These are phyloP conservation scores for Schwanniomyces polymorphus DNA, from an alignment of 805 yeast species.

Conservation along the genomic window DNA sequence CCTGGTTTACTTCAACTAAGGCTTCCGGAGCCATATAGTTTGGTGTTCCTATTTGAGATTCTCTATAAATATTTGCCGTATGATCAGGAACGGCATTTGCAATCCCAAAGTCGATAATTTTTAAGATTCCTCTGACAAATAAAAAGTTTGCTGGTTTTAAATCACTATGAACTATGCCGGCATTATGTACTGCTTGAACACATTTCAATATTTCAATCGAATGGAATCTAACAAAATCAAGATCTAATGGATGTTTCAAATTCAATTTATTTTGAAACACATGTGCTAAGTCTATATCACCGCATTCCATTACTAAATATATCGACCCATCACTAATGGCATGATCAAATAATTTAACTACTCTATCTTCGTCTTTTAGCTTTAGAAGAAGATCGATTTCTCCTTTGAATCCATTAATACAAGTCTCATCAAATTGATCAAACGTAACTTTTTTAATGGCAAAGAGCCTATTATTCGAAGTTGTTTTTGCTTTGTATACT, in stretches of 20 bases:
- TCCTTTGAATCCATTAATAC: constrained; percentile 80
- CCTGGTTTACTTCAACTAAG: constrained; percentile 56
- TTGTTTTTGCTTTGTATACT: constrained; percentile 73
- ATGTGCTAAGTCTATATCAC: constrained; percentile 85
- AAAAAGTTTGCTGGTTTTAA: constrained; percentile 71
- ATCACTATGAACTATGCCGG: constrained; percentile 84
- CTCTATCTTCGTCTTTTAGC: constrained; percentile 62
- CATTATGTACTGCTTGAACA: constrained; percentile 82
- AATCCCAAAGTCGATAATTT: constrained; percentile 92
- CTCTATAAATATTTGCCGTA: constrained; percentile 86
- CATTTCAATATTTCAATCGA: constrained; percentile 77
- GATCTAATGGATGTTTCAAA: constrained; percentile 49
- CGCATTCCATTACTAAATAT: constrained; percentile 88
- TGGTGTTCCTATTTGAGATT: constrained; percentile 92
- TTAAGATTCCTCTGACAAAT: constrained; percentile 78
- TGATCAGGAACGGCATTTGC: constrained; percentile 94
- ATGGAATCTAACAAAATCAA: constrained; percentile 77
- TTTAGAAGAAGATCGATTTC: constrained; percentile 76
- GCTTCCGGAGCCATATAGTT: constrained; percentile 99
- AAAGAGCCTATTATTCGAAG: constrained; percentile 52
- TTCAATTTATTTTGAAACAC: constrained; percentile 61
- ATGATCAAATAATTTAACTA: constrained; percentile 75
- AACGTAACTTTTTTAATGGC: constrained; percentile 83
- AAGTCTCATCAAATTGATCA: constrained; percentile 76
- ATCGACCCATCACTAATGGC: constrained; percentile 65